Base-by-base conservation (phyloP, 1,139 yeast species). In the Scheffersomyces stambukii region DNA sequence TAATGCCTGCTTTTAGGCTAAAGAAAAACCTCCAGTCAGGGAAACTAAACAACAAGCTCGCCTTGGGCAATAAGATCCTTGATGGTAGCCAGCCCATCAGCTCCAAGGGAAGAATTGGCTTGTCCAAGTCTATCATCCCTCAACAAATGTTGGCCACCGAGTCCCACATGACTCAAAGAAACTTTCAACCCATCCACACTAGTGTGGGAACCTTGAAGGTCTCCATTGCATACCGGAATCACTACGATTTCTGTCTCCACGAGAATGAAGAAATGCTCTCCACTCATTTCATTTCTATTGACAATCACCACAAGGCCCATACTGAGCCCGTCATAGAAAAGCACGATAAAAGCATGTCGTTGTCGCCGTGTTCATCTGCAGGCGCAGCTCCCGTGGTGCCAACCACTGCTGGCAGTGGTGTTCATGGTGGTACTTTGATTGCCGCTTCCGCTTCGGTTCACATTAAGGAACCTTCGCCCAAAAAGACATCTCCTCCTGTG, bases 31-130 rank as follows among this genome's bases (percentile, higher is more conserved):
- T 57, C 50, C 42, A 57, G 23, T n/a, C n/a, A n/a, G n/a, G n/a
- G n/a, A n/a, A n/a, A n/a, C n/a, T n/a, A n/a, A 37, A 32, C 18
- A 33, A 35, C 20, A 45, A 46, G 38, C 55, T 70, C 17, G 52
- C 54, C 13, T 54, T 60, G 23, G 76, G 78, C 2, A 75, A 81
- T 32, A 69, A 86, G 27, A 60, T 88, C 0, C 50, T 83, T 13
- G 89, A 86, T 49, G 96, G 95, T 0, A 70, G 78, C 13, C 75
- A 75, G 37, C 81, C 93, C 0, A 84, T 88, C 22, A 66, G 79
- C 15, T 81, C 94, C 3, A 81, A 79, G 45, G 95, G 96, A 2
- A 60, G 96, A 38, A 74, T 86, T 15, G 96, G 96, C 0, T 65
- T 89, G 32, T 79, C 89, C 35, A 82, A 81, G 47, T 64, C 81